Base-by-base conservation (phyloP, 208 protist genomes). In the Vickermania ingenoplastis region DNA sequence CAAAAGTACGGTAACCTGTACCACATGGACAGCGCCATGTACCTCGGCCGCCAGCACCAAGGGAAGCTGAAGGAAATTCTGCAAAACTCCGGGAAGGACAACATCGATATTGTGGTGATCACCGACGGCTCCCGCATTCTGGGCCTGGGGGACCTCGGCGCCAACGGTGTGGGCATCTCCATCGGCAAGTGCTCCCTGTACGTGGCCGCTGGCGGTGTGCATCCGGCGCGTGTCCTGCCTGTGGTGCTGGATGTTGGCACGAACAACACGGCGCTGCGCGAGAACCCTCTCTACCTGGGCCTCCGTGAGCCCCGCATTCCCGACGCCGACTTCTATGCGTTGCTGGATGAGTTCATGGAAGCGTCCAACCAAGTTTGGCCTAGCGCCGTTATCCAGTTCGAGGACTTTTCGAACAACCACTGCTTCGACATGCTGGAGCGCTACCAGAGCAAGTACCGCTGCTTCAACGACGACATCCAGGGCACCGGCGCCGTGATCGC, bases 391-490 rank as follows among this genome's bases (percentile, higher is more conserved):
- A 61, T 97, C 4, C 92, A 98, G 79, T 98, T 97, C 51, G 96
- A 98, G 72, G 96, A 98, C 69, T 97, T 98, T 66, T 79, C 73
- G 49, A 97, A 87, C 65, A 79, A 88, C 59, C 81, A 97, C 69
- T 91, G 83, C 55, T 97, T 97, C 61, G 72, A 81, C 7, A 82
- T 98, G 31, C 76, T 98, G 2, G 79, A 93, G 31, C 64, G 75
- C 25, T 98, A 97, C 71, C 66, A 81, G 26, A 67, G 90, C n/a
- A 71, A 84, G 58, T 77, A 85, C 31, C 71, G 83, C 29, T 96
- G 85, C 73, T 98, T 98, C 80, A 98, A 98, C 64, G 96, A 98
- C 59, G 96, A 98, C 73, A 98, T 98, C 65, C 96, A 98, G 72
- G 95, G 91, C 52, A 97, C 94, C 24, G 90, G 87, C 2, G 75